Base-by-base conservation (phyloP, 2,329 filamentous ascomycete species). In the Immersiporthe knoxdaviesiana region DNA sequence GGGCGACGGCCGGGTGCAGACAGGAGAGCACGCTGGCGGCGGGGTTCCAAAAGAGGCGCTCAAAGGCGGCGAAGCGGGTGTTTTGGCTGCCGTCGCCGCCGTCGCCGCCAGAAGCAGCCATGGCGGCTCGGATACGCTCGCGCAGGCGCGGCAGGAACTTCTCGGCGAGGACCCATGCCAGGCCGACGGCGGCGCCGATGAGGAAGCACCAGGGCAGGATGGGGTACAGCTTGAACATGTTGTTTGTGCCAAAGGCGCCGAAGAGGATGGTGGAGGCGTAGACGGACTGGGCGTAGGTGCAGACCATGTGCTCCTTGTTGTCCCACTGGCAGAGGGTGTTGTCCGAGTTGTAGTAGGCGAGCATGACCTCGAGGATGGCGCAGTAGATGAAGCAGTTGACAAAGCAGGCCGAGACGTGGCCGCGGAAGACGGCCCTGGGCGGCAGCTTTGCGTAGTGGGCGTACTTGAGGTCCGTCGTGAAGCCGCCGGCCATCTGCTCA, bases 401-500 rank as follows among this genome's bases (percentile, higher is more conserved):
- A 70, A 84, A 72, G 54, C 82, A 82, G 41, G 87, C 86, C 11
- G 85, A 78, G 74, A 89, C 85, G 76, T 90, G 87, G 0, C 86
- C 87, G 24, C 81, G 78, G 73, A 90, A 90, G 4, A 87, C 86
- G 47, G 88, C 83, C 10, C 85, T 83, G 0, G 88, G 88, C 3
- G 88, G 87, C 24, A 90, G 87, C 78, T 88, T 88, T 78, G 87
- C 83, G 76, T 88, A 88, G 62, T 77, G 76, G 0, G 75, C 76
- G 66, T 77, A 73, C 72, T 78, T 76, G 50, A 74, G 72, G 66
- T 75, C 78, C 72, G 74, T 73, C 7, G 79, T 82, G 75, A 86
- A 87, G 75, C 80, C 80, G 27, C 86, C 64, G 16, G 64, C 64
- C 37, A 66, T 66, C n/a, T 66, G 64, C 64, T 78, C 32, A 84